Base-by-base conservation (phyloP, 495 filamentous ascomycete species). In the Hamigera avellanea region DNA sequence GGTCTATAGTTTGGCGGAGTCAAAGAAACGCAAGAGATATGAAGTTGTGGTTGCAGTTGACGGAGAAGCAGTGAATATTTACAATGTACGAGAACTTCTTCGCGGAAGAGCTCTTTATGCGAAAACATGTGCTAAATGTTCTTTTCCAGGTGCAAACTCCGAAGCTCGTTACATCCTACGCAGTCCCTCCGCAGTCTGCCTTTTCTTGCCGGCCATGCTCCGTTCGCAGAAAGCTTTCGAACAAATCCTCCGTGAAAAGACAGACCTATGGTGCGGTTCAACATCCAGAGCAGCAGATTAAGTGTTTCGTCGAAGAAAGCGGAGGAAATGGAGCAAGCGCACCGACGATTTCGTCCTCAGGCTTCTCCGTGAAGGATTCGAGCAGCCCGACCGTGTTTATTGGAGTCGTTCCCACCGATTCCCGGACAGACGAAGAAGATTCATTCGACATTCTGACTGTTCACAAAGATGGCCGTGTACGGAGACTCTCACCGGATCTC, bases 41-140 rank as follows among this genome's bases (percentile, higher is more conserved):
- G 93, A 99, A 58, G 59, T 96, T 36, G 82, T 73, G 9, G 76
- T 91, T 7, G 83, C 82, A 7, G 76, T 95, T 48, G 86, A 99
- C 61, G 86, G 87, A 37, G 86, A 95, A 51, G 80, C 83, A 10
- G 70, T 95, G 10, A 91, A 86, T 53, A 76, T 99, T 32, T 95
- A 95, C 62, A 81, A 95, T 70, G 89, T 98, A 60, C 42, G 70
- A 27, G 5, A n/a, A 13, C 13, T 35, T 42, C 26, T 6, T n/a
- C n/a, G n/a, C n/a, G n/a, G n/a, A n/a, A n/a, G n/a, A n/a, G n/a
- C n/a, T n/a, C 17, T 26, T 17, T 32, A 13, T 2, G n/a, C 17
- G 23, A n/a, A 10, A 9, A 29, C 30, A 19, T 15, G 29, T 17
- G 35, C 35, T n/a, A 25, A 43, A 40, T 55, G 43, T 63, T 31